Percentiles rank a stretch among this genome's conserved stretches.
phyloP scores from a whole-genome alignment of 345 rosid species.

The Lepidium aucheri region DNA sequence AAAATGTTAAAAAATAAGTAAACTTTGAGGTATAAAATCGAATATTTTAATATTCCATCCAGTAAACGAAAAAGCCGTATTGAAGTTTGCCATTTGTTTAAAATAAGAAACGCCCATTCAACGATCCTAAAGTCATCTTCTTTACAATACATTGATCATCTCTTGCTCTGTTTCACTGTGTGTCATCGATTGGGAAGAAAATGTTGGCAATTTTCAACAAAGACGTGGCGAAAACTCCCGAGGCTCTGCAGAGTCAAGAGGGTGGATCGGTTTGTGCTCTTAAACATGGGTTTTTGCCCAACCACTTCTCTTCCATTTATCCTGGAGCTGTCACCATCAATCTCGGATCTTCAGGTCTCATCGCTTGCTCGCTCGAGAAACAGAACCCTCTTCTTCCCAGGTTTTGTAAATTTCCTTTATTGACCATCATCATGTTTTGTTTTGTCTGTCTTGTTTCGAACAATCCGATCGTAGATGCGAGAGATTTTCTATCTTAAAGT shows the following conservation, averaged over 20 bases:
- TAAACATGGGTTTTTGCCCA: conserved; percentile 57
- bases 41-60: conserved; percentile 3
- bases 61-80: conserved; percentile 1
- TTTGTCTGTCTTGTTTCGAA: not conserved
- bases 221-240: conserved; percentile 76
- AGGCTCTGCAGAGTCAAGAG: conserved; percentile 55
- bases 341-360: conserved; percentile 66
- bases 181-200: conserved; percentile 6
- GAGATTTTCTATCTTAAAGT: not conserved
- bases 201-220: conserved; percentile 92
- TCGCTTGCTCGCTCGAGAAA: conserved; percentile 61
- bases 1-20: too few species aligned
- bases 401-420: conserved; percentile 16
- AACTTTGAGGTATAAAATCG: not conserved
- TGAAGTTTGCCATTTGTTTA: conserved; percentile 5
- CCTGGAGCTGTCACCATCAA: conserved; percentile 59
- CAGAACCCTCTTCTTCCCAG: conserved; percentile 91
- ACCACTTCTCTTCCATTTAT: conserved; percentile 45
- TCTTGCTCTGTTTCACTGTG: not conserved
- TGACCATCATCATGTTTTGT: not conserved
- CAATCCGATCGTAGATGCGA: not conserved
- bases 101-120: conserved; percentile 12
- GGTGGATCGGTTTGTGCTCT: conserved; percentile 45
- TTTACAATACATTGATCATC: not conserved
- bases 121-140: conserved; percentile 13